Evolutionary conservation across 805 yeast genomes (phyloP).

Genomic region (Zygoascus bituminiphila): DNA sequence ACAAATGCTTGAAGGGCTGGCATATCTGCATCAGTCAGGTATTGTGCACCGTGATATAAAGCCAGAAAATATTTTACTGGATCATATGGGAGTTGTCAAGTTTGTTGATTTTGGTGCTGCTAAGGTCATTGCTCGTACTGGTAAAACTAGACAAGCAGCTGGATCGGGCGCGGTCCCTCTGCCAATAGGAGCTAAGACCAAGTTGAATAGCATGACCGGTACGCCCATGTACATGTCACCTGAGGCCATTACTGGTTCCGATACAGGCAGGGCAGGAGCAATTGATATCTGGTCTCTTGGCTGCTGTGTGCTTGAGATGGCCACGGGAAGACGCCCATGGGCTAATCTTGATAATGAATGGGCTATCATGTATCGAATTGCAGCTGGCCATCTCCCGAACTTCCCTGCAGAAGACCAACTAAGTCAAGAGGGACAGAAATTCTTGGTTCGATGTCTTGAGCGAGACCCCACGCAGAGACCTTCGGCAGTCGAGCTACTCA

Average conservation of each 20-base stretch:
- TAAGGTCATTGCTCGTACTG: constrained; percentile 50
- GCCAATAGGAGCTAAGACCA: constrained; percentile 19
- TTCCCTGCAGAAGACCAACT: constrained; percentile 74
- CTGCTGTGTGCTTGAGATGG: constrained; percentile 93
- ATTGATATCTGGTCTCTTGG: constrained; percentile 95
- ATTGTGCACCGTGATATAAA: constrained; percentile 96
- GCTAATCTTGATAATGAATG: constrained; percentile 91
- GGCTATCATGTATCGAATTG: constrained; percentile 98
- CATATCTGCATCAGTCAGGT: constrained; percentile 88
- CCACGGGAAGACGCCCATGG: constrained; percentile 96
- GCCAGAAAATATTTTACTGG: constrained; percentile 86
- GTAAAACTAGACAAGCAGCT: constrained; percentile 16
- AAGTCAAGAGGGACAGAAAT: constrained; percentile 61
- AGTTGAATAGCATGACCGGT: constrained; percentile 58
- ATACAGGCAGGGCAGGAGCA: constrained; percentile 52
- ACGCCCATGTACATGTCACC: constrained; percentile 99
- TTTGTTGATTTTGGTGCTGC: constrained; percentile 98
- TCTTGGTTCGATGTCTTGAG: constrained; percentile 67
- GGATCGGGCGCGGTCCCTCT: constrained; percentile 4
- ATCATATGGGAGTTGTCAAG: constrained; percentile 87
- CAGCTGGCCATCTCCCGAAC: constrained; percentile 87
- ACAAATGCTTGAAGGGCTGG: constrained; percentile 91
- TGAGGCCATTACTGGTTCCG: constrained; percentile 78
- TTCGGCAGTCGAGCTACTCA: constrained; percentile 75
- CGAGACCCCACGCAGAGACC: constrained; percentile 76